phyloP scores from a whole-genome alignment of 495 filamentous ascomycete genomes.

The Neurospora sp. region DNA sequence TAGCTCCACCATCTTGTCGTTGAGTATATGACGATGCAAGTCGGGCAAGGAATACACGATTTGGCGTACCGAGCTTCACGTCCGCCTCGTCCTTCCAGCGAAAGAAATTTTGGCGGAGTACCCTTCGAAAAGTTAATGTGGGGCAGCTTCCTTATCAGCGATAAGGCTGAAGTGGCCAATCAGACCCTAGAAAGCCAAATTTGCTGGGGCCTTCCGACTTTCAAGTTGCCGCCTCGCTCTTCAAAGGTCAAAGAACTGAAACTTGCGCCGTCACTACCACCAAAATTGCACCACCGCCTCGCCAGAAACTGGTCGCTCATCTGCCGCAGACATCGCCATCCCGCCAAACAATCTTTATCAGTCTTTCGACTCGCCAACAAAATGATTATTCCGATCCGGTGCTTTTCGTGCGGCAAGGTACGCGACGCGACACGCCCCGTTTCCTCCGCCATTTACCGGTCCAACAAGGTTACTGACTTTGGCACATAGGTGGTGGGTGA shows the following conservation, averaged over 20 bases:
- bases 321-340: neutral
- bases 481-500: conserved; percentile 75
- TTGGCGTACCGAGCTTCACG: neutral
- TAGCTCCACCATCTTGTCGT: neutral
- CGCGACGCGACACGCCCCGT: conserved; percentile 2
- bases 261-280: neutral
- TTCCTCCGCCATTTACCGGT: neutral
- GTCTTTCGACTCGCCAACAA: conserved; percentile 18
- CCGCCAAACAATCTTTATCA: neutral
- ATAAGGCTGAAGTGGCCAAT: conserved; percentile 20
- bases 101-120: conserved; percentile 27
- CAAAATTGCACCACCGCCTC: neutral
- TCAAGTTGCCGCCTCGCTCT: neutral
- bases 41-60: neutral
- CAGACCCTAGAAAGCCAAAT: conserved; percentile 6
- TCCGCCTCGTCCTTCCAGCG: conserved; percentile 1
- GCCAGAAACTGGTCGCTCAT: neutral
- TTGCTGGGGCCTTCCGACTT: conserved; percentile 3
- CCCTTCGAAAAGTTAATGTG: conserved; percentile 23
- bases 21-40: neutral
- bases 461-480: neutral
- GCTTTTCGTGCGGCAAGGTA: conserved; percentile 99
- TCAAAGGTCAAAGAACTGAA: neutral
- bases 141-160: conserved; percentile 19
- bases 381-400: conserved; percentile 98